phyloP scores from a whole-genome alignment of 2,329 filamentous ascomycete species.

The Teratosphaeria viscida region DNA sequence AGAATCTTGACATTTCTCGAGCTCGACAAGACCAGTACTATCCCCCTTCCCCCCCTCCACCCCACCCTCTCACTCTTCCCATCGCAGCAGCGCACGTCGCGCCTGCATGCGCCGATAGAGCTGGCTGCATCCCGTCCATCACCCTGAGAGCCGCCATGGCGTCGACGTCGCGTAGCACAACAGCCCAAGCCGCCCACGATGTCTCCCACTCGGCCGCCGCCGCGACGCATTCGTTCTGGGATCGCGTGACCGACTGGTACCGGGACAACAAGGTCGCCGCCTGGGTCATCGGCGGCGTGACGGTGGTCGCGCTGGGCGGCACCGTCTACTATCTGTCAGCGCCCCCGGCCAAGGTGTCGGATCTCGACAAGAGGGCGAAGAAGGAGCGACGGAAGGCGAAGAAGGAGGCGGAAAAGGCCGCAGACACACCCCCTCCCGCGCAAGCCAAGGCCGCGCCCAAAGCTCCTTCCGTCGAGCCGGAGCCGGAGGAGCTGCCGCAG shows the following conservation, averaged over 20 bases:
- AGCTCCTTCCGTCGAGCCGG: constrained; percentile 21
- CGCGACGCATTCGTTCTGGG: constrained; percentile 45
- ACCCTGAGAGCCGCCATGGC: background rate
- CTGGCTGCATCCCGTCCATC: background rate
- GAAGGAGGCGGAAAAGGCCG: constrained; percentile 59
- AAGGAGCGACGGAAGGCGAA: constrained; percentile 85
- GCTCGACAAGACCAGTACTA: too few species aligned
- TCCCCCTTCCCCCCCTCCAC: background rate
- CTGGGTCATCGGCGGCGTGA: constrained; percentile 92
- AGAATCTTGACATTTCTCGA: background rate
- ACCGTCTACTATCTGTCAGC: constrained; percentile 78
- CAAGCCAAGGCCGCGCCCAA: constrained; percentile 17
- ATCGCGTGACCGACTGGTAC: constrained; percentile 82
- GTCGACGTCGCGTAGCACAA: background rate
- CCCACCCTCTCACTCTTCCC: background rate
- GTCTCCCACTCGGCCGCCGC: background rate
- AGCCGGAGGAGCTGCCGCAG: constrained; percentile 38
- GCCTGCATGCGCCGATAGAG: background rate
- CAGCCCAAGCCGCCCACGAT: background rate
- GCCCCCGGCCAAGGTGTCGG: constrained; percentile 28
- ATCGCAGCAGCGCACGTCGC: background rate
- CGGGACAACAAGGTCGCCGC: constrained; percentile 92
- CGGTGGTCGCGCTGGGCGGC: constrained; percentile 82
- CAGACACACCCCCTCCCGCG: constrained; percentile 24
- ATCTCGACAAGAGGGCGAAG: constrained; percentile 65